Base-by-base conservation (phyloP, 2,329 filamentous ascomycete genomes). In the Biscogniauxia sp. region DNA sequence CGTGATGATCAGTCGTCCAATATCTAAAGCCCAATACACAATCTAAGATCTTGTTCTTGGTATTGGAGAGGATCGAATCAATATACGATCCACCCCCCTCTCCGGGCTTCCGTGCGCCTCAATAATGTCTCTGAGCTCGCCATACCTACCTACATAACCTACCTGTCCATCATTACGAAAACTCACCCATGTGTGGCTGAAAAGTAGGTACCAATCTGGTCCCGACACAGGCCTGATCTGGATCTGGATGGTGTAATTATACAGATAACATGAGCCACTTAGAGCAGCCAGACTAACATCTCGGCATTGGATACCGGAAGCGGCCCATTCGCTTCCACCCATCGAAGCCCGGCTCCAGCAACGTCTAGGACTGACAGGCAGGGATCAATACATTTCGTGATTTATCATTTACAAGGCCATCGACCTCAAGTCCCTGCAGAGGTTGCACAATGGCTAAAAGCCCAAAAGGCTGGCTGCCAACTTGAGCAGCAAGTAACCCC, bases 361-460 rank as follows among this genome's bases (percentile, higher is more conserved):
- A 45, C 37, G 15, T n/a, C 37, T 45, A 45, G 37, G 15, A 45
- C 37, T 45, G 37, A 45, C 37, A 45, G 37, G 37, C 37, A 45
- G 37, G 37, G 37, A 11, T 45, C 37, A 45, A 45, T 6, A 45
- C 15, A 45, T 45, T 45, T 45, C 37, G 37, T 15, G 37, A 45
- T 45, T 45, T 45, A 45, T 45, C 37, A 45, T n/a, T 45, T 45
- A 45, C 17, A 45, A 45, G 17, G 37, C 17, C 37, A 20, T 11
- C 51, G 51, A 55, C 45, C 52, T 61, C 37, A 23, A 45, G 45
- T 58, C 53, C 56, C 64, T 63, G 60, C 52, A 54, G 20, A 59
- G 58, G 64, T 64, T 64, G 57, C 58, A 62, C 57, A 62, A 64
- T 56, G 61, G 57, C 26, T 58, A 62, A 61, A 61, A 20, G 57